Percentiles rank a stretch among this genome's conserved stretches.
phyloP scores from a whole-genome alignment of 2,329 filamentous ascomycete species.

The Ophiostoma montium region DNA sequence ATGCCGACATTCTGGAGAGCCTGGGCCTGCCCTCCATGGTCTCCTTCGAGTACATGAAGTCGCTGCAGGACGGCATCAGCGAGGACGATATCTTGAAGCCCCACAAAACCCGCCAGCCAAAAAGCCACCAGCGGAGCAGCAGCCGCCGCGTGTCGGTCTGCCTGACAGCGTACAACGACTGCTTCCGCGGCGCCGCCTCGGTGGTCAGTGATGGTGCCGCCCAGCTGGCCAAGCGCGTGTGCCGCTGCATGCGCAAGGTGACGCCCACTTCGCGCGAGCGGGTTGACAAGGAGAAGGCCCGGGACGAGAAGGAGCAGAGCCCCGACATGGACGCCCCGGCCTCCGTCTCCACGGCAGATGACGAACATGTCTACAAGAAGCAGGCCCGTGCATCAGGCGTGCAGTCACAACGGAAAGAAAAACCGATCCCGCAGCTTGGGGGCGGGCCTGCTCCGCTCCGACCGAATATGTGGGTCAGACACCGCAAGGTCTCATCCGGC shows the following conservation, averaged over 20 bases:
- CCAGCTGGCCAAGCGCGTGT: neutral
- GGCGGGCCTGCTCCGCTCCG: too few species aligned
- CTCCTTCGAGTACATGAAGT: constrained; percentile 13
- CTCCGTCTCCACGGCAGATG: too few species aligned
- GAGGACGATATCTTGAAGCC: constrained; percentile 5
- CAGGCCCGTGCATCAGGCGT: too few species aligned
- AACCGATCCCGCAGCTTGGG: too few species aligned
- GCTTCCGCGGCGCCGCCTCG: neutral
- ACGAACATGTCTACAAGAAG: too few species aligned
- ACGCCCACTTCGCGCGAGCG: neutral
- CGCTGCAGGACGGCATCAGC: constrained; percentile 4
- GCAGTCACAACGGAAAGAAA: too few species aligned
- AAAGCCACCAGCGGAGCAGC: neutral
- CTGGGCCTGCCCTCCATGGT: constrained; percentile 11
- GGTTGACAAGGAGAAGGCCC: neutral
- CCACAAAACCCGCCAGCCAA: neutral
- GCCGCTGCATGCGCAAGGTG: neutral
- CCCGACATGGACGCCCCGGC: neutral
- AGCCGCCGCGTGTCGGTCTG: neutral
- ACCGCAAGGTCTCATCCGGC: too few species aligned
- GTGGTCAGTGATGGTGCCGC: constrained; percentile 1
- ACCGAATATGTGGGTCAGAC: too few species aligned
- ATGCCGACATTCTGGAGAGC: constrained; percentile 13
- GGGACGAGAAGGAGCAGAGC: neutral
- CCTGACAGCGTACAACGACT: neutral